Evolutionary conservation across 2,329 filamentous ascomycete species (phyloP), one percentile per base, ranked within the genome.

Genomic region (Amauroascus verrucosus): DNA sequence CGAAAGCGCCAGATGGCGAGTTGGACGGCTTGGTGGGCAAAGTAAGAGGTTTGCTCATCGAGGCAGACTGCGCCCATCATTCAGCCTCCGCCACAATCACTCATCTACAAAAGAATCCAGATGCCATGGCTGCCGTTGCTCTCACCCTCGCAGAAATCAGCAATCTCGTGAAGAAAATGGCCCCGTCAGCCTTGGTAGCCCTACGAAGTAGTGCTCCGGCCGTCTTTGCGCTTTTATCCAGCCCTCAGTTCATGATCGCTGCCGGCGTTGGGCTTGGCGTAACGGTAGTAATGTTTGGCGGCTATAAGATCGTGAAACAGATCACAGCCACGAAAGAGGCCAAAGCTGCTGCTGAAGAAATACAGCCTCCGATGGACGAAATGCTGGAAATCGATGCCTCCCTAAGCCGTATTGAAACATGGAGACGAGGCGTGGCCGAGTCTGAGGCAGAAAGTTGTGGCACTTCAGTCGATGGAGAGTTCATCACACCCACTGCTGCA

Each of bases 221-320:
- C 6, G 83, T 95, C 18, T 91, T 95, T 61, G 86, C 85, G 0
- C 78, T 98, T 20, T 79, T 98, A 2, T 83, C 88, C 0, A 90
- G 85, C 54, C 93, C 93, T 0, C 88, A 98, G 64, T 98, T 98
- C 66, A 80, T 96, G 58, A 95, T 98, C 62, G 89, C 89, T 3
- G 88, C 87, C 0, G 87, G 90, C 41, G 82, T 95, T 13, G 88
- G 86, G 0, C 83, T 95, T 0, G 93, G 93, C 13, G 84, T 95
- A n/a, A 97, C 93, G 0, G 83, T 97, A 7, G 88, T 98, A 62
- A 90, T 93, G 68, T 88, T 98, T 56, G 93, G 93, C 51, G 91
- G 93, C 4, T 97, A 88, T 79, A 97, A 95, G 72, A 96, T 98
- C 67, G 83, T 98, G 71, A 94, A 96, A 76, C 84, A 83, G 61